phyloP scores from a whole-genome alignment of 2,329 filamentous ascomycete species.

The Fusarium sp. region DNA sequence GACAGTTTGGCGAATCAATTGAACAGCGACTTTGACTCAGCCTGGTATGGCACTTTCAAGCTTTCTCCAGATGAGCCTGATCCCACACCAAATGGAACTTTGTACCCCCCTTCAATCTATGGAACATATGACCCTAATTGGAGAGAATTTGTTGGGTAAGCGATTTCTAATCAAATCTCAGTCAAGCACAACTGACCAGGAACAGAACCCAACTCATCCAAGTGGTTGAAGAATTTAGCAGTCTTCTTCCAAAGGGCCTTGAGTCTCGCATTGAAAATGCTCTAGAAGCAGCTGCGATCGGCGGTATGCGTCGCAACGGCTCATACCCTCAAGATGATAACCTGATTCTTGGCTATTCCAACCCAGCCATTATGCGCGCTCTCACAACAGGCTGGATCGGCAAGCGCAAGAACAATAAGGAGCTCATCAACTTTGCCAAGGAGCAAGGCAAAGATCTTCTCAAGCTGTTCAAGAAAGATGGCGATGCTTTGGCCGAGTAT shows the following conservation, averaged over 20 bases:
- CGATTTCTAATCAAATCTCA: accelerated
- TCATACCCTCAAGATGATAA: slow-evolving; percentile 10
- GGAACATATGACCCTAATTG: slow-evolving; percentile 18
- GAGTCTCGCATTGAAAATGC: slow-evolving; percentile 18
- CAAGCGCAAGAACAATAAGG: slow-evolving; percentile 52
- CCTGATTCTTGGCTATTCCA: slow-evolving; percentile 54
- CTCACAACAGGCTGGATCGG: slow-evolving; percentile 58
- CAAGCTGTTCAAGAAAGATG: slow-evolving; percentile 46
- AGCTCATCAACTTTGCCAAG: slow-evolving; percentile 54
- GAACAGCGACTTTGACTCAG: slow-evolving; percentile 12
- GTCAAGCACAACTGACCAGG: accelerated
- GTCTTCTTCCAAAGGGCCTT: slow-evolving; percentile 3
- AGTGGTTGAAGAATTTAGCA: slow-evolving; percentile 11
- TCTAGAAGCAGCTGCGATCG: slow-evolving; percentile 11
- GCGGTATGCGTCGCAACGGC: slow-evolving; percentile 24
- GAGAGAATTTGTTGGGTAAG: slow-evolving; percentile 23
- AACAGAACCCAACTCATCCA: slow-evolving; percentile 8
- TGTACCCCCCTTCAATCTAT: slow-evolving; percentile 21
- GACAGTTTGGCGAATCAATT: slow-evolving; percentile 7
- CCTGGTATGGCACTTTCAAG: slow-evolving; percentile 25
- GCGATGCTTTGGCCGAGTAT: slow-evolving; percentile 7
- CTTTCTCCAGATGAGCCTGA: slow-evolving; percentile 24
- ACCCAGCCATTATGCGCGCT: slow-evolving; percentile 57
- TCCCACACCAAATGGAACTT: slow-evolving; percentile 2
- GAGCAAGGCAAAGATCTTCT: slow-evolving; percentile 49